Evolutionary conservation across 768 basidiomycete genomes (phyloP).

Genomic region (Naematelia aurantialba): DNA sequence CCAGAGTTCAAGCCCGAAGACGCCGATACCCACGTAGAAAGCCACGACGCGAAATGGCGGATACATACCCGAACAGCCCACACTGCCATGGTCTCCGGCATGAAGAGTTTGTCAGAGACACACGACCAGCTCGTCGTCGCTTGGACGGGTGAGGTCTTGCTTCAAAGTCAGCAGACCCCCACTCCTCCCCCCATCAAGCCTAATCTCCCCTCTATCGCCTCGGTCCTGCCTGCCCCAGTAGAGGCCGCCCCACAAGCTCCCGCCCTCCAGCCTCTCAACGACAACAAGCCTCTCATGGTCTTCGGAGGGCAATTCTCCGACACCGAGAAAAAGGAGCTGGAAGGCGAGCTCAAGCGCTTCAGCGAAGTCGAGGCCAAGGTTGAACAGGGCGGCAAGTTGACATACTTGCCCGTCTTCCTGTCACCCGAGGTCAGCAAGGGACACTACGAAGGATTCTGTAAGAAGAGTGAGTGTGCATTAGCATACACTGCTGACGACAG

Average conservation of each 20-base stretch:
- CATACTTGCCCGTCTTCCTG: slow-evolving; percentile 74
- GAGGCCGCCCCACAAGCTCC: slow-evolving; percentile 12
- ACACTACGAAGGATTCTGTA: slow-evolving; percentile 97
- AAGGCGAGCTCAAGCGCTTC: slow-evolving; percentile 63
- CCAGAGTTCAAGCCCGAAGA: slow-evolving; percentile 63
- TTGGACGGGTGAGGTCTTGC: slow-evolving; percentile 83
- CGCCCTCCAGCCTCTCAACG: slow-evolving; percentile 9
- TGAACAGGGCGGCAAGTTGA: slow-evolving; percentile 56
- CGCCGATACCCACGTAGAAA: slow-evolving; percentile 44
- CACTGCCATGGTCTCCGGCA: slow-evolving; percentile 90
- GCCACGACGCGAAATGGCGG: slow-evolving; percentile 60
- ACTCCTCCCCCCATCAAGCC: slow-evolving; percentile 49
- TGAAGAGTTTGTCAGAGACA: slow-evolving; percentile 72
- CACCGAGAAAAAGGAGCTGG: slow-evolving; percentile 65
- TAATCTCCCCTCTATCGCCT: slow-evolving; percentile 22
- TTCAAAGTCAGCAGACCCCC: slow-evolving; percentile 49
- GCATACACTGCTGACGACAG: slow-evolving; percentile 52
- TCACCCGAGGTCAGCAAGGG: slow-evolving; percentile 69
- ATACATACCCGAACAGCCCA: slow-evolving; percentile 79
- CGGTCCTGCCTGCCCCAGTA: slow-evolving; percentile 2
- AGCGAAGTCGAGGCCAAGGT: slow-evolving; percentile 54
- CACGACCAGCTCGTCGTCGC: slow-evolving; percentile 90
- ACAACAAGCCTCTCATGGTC: slow-evolving; percentile 30
- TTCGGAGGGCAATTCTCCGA: slow-evolving; percentile 54
- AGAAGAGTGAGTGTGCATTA: slow-evolving; percentile 67